These are phyloP conservation scores for Lyophyllum shimeji DNA, from an alignment of 768 basidiomycete species.

Conservation along the genomic window DNA sequence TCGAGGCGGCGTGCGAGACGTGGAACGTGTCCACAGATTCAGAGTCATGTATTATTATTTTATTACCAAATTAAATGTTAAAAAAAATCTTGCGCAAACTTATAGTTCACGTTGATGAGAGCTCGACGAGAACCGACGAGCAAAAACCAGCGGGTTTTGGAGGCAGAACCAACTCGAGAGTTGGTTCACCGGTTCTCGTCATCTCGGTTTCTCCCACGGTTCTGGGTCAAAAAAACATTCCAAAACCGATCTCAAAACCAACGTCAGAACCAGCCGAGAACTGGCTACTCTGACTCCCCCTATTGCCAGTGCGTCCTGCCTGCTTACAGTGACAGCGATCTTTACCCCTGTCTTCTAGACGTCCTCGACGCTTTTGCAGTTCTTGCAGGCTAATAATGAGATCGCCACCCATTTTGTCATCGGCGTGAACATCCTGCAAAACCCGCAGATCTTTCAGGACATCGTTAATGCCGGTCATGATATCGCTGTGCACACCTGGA, in stretches of 20 bases:
- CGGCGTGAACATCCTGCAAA: constrained; percentile 67
- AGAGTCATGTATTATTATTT: too few species aligned
- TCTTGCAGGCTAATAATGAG: constrained; percentile 61
- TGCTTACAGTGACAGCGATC: neutral
- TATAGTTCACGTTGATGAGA: neutral
- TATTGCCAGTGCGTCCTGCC: constrained; percentile 30
- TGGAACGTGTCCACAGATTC: too few species aligned
- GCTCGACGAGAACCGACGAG: neutral
- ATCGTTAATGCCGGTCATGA: constrained; percentile 49
- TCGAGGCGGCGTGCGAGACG: too few species aligned
- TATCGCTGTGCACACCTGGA: constrained; percentile 63
- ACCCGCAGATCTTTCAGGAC: constrained; percentile 53
- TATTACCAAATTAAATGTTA: too few species aligned
- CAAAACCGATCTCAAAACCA: neutral
- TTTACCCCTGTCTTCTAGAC: constrained; percentile 24
- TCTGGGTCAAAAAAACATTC: neutral
- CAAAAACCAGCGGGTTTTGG: neutral
- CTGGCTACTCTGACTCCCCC: neutral
- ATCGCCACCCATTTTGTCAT: constrained; percentile 91
- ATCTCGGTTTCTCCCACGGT: neutral
- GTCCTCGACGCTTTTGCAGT: constrained; percentile 55
- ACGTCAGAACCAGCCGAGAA: neutral
- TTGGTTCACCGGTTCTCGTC: neutral
- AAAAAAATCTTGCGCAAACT: too few species aligned
- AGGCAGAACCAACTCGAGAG: neutral